phyloP scores from a whole-genome alignment of 2,329 filamentous ascomycete genomes.

The Fusarium poae region DNA sequence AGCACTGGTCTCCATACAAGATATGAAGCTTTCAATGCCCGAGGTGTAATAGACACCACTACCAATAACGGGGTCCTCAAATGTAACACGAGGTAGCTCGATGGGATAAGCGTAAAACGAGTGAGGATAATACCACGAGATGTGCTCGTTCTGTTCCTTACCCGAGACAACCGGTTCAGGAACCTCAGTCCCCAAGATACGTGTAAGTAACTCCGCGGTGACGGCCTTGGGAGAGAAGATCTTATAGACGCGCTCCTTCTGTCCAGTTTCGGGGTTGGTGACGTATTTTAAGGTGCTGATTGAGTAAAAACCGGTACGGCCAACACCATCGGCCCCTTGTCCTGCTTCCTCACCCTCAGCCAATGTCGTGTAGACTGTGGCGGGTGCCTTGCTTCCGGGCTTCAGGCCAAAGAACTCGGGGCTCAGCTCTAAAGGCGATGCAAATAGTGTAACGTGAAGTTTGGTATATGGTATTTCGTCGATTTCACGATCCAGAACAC shows the following conservation, averaged over 20 bases:
- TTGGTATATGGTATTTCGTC: constrained; percentile 87
- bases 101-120: constrained; percentile 89
- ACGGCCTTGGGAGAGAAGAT: constrained; percentile 71
- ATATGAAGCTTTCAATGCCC: constrained; percentile 92
- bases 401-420: constrained; percentile 78
- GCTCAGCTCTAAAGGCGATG: constrained; percentile 80
- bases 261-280: constrained; percentile 69
- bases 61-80: constrained; percentile 82
- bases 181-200: constrained; percentile 63
- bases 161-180: constrained; percentile 56
- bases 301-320: constrained; percentile 85
- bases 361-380: constrained; percentile 86
- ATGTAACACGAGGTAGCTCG: constrained; percentile 85
- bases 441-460: constrained; percentile 90
- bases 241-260: constrained; percentile 72
- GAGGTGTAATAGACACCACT: constrained; percentile 77
- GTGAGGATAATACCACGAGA: constrained; percentile 84
- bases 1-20: constrained; percentile 96
- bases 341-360: constrained; percentile 66
- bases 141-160: constrained; percentile 54
- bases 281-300: constrained; percentile 79
- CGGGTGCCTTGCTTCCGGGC: constrained; percentile 71
- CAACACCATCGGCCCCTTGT: constrained; percentile 70
- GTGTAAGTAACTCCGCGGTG: constrained; percentile 65
- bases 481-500: constrained; percentile 76